These are phyloP conservation scores for Exophiala aquamarina DNA, from an alignment of 2,329 filamentous ascomycete species.

Conservation along the genomic window DNA sequence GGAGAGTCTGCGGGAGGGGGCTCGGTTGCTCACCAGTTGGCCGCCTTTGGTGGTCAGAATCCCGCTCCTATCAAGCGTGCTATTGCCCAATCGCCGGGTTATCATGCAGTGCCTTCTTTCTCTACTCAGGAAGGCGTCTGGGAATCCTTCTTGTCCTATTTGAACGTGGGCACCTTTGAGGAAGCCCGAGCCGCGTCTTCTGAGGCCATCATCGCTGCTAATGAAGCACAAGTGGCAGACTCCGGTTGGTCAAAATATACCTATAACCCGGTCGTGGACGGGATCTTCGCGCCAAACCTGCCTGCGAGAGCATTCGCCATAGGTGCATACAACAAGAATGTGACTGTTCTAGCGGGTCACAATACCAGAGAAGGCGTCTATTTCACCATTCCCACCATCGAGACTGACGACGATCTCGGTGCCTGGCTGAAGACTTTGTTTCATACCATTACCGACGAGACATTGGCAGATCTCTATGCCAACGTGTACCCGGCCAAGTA, in stretches of 20 bases:
- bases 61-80: constrained; percentile 47
- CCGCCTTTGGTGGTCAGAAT: too few species aligned
- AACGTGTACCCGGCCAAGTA: constrained; percentile 54
- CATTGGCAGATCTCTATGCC: constrained; percentile 45
- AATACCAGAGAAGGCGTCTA: constrained; percentile 43
- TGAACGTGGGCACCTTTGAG: constrained; percentile 46
- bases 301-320: constrained; percentile 44
- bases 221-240: constrained; percentile 39
- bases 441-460: constrained; percentile 26
- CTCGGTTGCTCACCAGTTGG: constrained; percentile 46
- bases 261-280: constrained; percentile 49
- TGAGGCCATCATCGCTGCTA: constrained; percentile 42
- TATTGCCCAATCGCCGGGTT: constrained; percentile 45
- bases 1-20: constrained; percentile 55
- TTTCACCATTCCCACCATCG: constrained; percentile 39
- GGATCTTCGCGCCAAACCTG: constrained; percentile 47
- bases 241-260: constrained; percentile 43
- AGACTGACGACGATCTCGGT: constrained; percentile 26
- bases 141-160: constrained; percentile 38
- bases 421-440: constrained; percentile 25
- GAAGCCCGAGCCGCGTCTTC: constrained; percentile 45
- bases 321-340: constrained; percentile 44
- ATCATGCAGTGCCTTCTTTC: constrained; percentile 34
- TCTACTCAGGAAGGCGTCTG: constrained; percentile 39
- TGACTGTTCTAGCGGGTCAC: constrained; percentile 48